Conservation (phyloP, 352 stramenopile genomes). For the Phytophthora citrophthora region DNA sequence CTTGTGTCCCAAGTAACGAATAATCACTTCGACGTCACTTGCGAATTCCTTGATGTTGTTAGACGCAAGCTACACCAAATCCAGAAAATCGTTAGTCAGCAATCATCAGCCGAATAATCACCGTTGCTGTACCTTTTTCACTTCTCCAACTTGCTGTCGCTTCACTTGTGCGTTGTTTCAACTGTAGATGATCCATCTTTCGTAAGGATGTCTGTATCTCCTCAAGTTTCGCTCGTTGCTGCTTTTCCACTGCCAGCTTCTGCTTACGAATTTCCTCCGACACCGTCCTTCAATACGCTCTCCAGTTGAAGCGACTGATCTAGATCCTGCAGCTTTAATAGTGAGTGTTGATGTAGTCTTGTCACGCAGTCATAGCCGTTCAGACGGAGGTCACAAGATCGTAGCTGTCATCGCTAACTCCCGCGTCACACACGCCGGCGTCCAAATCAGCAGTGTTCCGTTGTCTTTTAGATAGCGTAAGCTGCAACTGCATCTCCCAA, state of each 20-base stretch:
- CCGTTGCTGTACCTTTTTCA: conserved; percentile 44
- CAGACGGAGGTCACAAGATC: conserved; percentile 74
- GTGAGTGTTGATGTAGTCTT: conserved; percentile 77
- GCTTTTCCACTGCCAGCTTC: conserved; percentile 46
- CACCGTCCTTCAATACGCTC: conserved; percentile 60
- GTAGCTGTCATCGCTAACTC: conserved; percentile 59
- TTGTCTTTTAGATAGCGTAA: conserved; percentile 51
- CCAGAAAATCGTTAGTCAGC: neutral
- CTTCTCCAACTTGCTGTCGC: conserved; percentile 58
- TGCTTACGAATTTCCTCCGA: conserved; percentile 67
- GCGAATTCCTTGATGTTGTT: conserved; percentile 61
- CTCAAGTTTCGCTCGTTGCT: conserved; percentile 58
- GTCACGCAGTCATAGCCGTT: conserved; percentile 86
- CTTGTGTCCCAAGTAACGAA: conserved; percentile 49
- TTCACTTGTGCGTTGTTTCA: conserved; percentile 49
- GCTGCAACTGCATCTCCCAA: conserved; percentile 75
- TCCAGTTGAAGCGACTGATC: conserved; percentile 75
- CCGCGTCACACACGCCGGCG: conserved; percentile 70
- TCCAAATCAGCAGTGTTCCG: conserved; percentile 70
- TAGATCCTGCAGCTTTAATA: conserved; percentile 70
- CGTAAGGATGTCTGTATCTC: conserved; percentile 50
- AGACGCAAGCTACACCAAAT: conserved; percentile 40
- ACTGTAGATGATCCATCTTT: conserved; percentile 49
- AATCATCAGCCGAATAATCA: neutral
- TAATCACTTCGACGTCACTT: conserved; percentile 59